Base-by-base conservation (phyloP, 345 rosid species). In the Sonneratia alba region DNA sequence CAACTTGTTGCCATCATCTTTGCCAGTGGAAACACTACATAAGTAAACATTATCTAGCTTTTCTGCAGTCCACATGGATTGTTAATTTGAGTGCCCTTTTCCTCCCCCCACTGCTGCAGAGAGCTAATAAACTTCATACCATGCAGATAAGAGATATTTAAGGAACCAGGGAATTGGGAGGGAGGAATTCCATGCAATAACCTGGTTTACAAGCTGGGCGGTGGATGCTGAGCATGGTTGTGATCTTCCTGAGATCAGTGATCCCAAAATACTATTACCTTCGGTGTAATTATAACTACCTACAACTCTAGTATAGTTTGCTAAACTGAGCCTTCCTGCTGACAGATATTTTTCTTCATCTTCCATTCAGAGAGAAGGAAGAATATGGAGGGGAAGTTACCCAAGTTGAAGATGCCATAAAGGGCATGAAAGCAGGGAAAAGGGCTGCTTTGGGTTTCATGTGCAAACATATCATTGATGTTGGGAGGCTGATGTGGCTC, bases 1-100 rank as follows among this genome's bases (percentile, higher is more conserved):
- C 98, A 72, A 90, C 96, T 37, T 94, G 98, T 78, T 94, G 98
- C 75, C 98, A 94, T 83, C 98, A 94, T 84, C 96, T 91, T 78
- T 91, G 95, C 84, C 98, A 88, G 69, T 91, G 98, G 98, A 90
- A 87, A 72, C 89, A 88, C 83, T 88, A 91, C 76, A 82, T 77
- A 85, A 93, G 98, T 93, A 88, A 78, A 43, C 18, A 19, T 38
- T 55, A 48, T 36, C 67, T 51, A 3, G 18, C 32, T 27, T 62
- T 62, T 12, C 38, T 3, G 66, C 19, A 14, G 51, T 22, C 13
- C 63, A 57, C n/a, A 7, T 9, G 14, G 12, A 22, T 70, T 13
- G 1, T 19, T 18, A 12, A 37, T 49, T 67, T 9, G 22, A 67
- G 18, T 21, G 36, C 3, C 15, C 3, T n/a, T 40, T 68, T 48